phyloP scores from a whole-genome alignment of 2,329 filamentous ascomycete species.

The Fusarium transvaalense region DNA sequence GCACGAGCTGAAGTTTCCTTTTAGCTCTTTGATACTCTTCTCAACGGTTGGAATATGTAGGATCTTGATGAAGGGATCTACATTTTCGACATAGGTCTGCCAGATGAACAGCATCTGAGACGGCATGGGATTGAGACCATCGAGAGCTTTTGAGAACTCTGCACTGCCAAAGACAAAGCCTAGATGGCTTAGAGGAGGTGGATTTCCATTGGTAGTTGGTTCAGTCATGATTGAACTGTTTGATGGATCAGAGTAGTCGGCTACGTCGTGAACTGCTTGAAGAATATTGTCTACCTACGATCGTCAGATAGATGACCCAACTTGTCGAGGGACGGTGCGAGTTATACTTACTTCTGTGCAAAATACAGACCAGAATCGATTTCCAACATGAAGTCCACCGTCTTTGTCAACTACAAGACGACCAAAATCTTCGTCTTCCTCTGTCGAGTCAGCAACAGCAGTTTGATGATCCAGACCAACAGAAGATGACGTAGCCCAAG shows the following conservation, averaged over 20 bases:
- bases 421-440: slow-evolving; percentile 50
- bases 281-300: slow-evolving; percentile 50
- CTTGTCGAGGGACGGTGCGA: rapidly evolving
- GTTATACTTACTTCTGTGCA: slow-evolving; percentile 45
- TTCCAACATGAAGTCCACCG: slow-evolving; percentile 47
- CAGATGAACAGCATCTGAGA: slow-evolving; percentile 50
- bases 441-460: slow-evolving; percentile 21
- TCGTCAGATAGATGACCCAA: neutral
- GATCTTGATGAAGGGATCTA: slow-evolving; percentile 52
- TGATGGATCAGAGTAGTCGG: slow-evolving; percentile 20
- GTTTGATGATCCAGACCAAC: neutral
- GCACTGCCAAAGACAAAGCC: slow-evolving; percentile 42
- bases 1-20: slow-evolving; percentile 41
- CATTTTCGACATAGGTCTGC: slow-evolving; percentile 48
- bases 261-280: slow-evolving; percentile 48
- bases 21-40: slow-evolving; percentile 27
- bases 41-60: slow-evolving; percentile 43
- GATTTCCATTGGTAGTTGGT: neutral
- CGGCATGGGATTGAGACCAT: slow-evolving; percentile 44
- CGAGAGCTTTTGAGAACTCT: slow-evolving; percentile 15
- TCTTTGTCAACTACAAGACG: slow-evolving; percentile 46
- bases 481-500: slow-evolving; percentile 9
- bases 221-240: slow-evolving; percentile 11
- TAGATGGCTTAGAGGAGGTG: slow-evolving; percentile 17
- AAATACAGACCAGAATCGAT: slow-evolving; percentile 52